Evolutionary conservation across 768 basidiomycete genomes (phyloP).

Genomic region (Astraeus odoratus): DNA sequence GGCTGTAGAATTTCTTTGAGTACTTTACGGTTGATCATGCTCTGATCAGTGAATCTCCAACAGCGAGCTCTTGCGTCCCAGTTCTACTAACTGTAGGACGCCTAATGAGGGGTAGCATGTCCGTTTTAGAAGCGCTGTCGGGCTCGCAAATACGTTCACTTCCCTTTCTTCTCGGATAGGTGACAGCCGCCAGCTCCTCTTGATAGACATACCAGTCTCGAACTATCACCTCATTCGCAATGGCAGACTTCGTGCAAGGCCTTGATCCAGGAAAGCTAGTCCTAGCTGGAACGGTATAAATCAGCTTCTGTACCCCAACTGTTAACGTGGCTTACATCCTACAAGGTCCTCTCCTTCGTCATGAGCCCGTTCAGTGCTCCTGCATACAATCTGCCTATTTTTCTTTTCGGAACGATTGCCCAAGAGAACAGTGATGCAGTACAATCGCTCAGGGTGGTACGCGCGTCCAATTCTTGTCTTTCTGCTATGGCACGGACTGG

Average conservation of each 20-base stretch:
- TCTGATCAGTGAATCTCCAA: too few relatives aligned
- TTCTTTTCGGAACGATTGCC: slow-evolving; percentile 69
- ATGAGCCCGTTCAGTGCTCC: slow-evolving; percentile 51
- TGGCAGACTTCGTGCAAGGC: slow-evolving; percentile 61
- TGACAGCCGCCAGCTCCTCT: too few relatives aligned
- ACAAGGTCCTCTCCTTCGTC: slow-evolving; percentile 55
- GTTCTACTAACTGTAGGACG: too few relatives aligned
- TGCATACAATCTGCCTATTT: slow-evolving; percentile 75
- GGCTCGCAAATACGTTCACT: too few relatives aligned
- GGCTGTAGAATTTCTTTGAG: slow-evolving; percentile 18
- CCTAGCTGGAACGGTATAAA: slow-evolving; percentile 52
- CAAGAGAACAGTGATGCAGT: slow-evolving; percentile 62
- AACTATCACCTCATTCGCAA: slow-evolving; percentile 9
- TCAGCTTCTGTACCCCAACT: background rate
- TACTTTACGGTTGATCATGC: slow-evolving; percentile 14
- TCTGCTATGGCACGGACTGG: background rate
- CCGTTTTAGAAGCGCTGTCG: too few relatives aligned
- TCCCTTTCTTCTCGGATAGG: too few relatives aligned
- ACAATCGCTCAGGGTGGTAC: slow-evolving; percentile 59
- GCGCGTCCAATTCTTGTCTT: slow-evolving; percentile 10
- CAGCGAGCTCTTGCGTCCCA: too few relatives aligned
- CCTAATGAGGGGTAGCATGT: too few relatives aligned
- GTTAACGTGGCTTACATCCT: background rate
- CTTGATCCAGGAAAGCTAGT: slow-evolving; percentile 71
- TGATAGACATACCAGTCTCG: background rate